Conservation (phyloP, 371 early-diverging fungal genomes). For the Apophysomyces sp. region DNA sequence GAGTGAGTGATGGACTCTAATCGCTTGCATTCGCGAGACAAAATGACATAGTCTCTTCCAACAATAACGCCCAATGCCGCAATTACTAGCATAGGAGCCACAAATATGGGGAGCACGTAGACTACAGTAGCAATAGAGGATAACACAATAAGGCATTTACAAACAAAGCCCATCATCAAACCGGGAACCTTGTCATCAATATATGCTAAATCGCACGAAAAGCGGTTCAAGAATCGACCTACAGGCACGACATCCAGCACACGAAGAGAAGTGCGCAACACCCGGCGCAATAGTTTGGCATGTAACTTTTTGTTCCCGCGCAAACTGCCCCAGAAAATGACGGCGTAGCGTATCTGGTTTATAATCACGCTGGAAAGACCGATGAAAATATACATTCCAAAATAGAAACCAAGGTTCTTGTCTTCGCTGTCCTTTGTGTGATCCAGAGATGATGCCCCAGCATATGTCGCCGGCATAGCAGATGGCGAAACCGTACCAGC, state of each 20-base stretch:
- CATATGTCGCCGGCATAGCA: too few species aligned
- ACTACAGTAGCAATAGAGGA: neutral
- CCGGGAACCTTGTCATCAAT: neutral
- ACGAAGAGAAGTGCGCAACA: neutral
- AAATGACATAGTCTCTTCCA: neutral
- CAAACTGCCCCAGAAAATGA: neutral
- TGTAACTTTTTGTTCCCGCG: neutral
- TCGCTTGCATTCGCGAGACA: slow-evolving; percentile 1
- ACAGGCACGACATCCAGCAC: neutral
- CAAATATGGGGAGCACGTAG: neutral
- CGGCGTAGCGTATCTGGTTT: neutral
- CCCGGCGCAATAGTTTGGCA: neutral
- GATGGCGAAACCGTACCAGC: too few species aligned
- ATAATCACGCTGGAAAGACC: too few species aligned
- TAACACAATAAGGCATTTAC: neutral
- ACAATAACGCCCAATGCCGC: neutral
- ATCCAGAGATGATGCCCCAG: too few species aligned
- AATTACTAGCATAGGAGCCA: neutral
- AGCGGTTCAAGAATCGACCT: slow-evolving; percentile 1
- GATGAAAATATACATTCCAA: too few species aligned
- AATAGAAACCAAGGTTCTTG: too few species aligned
- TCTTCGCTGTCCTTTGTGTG: too few species aligned
- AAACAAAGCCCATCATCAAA: neutral
- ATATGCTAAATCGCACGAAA: neutral
- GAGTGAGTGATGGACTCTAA: neutral